These are phyloP conservation scores for Apophysomyces variabilis DNA, from an alignment of 371 early-diverging fungal species.

Conservation along the genomic window DNA sequence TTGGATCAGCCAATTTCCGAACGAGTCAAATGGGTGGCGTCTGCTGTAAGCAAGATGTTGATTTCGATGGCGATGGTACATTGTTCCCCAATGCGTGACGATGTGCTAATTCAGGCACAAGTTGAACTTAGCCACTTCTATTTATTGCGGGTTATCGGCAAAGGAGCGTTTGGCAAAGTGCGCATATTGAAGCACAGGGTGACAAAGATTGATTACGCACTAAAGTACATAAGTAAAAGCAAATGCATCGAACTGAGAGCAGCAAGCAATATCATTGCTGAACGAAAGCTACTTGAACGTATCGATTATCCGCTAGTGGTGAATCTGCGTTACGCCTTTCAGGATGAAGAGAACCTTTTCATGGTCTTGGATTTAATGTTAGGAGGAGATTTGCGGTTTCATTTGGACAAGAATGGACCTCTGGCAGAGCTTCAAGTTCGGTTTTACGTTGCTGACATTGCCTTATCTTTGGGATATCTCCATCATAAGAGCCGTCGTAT, in stretches of 20 bases:
- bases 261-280: constrained; percentile 53
- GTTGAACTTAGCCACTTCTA: constrained; percentile 67
- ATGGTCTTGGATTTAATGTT: constrained; percentile 78
- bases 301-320: constrained; percentile 53
- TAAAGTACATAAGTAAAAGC: constrained; percentile 61
- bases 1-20: not conserved
- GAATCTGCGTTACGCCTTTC: constrained; percentile 77
- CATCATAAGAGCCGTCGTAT: constrained; percentile 56
- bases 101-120: constrained; percentile 18
- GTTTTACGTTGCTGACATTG: constrained; percentile 78
- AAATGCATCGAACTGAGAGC: constrained; percentile 57
- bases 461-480: constrained; percentile 70
- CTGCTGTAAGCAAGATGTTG: constrained; percentile 60
- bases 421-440: constrained; percentile 72
- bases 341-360: constrained; percentile 78
- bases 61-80: constrained; percentile 52
- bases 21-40: constrained; percentile 47
- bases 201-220: constrained; percentile 54
- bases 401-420: constrained; percentile 60
- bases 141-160: constrained; percentile 65
- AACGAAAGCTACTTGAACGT: constrained; percentile 52
- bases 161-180: constrained; percentile 78
- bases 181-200: constrained; percentile 83
- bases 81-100: not conserved
- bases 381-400: constrained; percentile 87